A percentile compares a stretch with the other conserved stretches of the same genome.
Conservation (phyloP, 768 basidiomycete genomes). For the Lyophyllum atratum region DNA sequence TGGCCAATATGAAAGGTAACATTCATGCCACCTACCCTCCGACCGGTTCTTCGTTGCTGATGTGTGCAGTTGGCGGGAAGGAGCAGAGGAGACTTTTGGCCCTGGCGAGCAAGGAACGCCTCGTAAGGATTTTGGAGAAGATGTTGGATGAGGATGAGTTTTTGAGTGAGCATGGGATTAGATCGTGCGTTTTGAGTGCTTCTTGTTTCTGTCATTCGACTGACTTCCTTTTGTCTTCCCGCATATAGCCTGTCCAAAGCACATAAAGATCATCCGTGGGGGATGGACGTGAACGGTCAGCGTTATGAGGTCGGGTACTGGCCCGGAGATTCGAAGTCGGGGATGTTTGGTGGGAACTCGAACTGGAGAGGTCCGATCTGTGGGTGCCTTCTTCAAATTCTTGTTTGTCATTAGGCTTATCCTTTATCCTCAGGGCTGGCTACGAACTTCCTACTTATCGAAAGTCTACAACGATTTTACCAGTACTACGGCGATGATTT, state of each 20-base stretch:
- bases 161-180: constrained; percentile 90
- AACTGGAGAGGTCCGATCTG: constrained; percentile 95
- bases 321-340: constrained; percentile 96
- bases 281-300: constrained; percentile 91
- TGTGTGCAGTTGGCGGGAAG: constrained; percentile 55
- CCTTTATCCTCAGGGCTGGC: constrained; percentile 71
- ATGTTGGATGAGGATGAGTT: constrained; percentile 99
- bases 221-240: background rate
- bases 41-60: background rate
- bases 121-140: constrained; percentile 86
- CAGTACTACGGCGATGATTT: constrained; percentile 95
- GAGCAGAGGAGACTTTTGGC: constrained; percentile 89
- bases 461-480: constrained; percentile 95
- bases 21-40: background rate
- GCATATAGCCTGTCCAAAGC: constrained; percentile 76
- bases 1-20: constrained; percentile 92
- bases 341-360: constrained; percentile 99
- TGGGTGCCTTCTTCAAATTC: constrained; percentile 32
- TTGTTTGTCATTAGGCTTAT: background rate
- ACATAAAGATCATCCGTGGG: constrained; percentile 93
- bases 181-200: constrained; percentile 67
- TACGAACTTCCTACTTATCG: constrained; percentile 93
- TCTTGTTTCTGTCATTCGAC: background rate
- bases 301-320: constrained; percentile 93
- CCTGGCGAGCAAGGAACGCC: constrained; percentile 87